A percentile compares a stretch with the other conserved stretches of the same genome.
phyloP scores from a whole-genome alignment of 2,329 filamentous ascomycete genomes.

The Lecanicillium sp. region DNA sequence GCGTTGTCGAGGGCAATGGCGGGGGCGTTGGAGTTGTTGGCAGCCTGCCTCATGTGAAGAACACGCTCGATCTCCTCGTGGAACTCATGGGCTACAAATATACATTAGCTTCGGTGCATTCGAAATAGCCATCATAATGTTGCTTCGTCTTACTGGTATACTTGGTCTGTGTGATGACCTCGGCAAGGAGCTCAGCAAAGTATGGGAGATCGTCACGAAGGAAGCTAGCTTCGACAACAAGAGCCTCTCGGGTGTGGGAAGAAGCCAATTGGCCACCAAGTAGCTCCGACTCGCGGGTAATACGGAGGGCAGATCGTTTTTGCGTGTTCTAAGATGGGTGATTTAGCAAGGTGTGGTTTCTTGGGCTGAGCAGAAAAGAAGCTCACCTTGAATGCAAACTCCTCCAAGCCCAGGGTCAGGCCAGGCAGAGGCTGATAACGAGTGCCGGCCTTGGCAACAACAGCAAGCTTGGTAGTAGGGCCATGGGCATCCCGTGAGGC shows the following conservation, averaged over 20 bases:
- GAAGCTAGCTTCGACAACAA: constrained; percentile 91
- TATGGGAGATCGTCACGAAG: constrained; percentile 92
- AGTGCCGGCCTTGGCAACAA: constrained; percentile 91
- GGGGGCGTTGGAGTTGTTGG: constrained; percentile 51
- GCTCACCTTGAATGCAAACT: constrained; percentile 91
- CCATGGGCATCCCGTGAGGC: constrained; percentile 84
- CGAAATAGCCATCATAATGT: constrained; percentile 1
- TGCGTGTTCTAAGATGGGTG: constrained; percentile 60
- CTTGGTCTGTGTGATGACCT: constrained; percentile 82
- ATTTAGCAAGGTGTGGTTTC: not conserved
- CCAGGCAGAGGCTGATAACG: constrained; percentile 87
- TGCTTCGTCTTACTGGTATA: constrained; percentile 56
- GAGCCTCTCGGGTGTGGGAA: constrained; percentile 86
- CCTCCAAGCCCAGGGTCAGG: constrained; percentile 80
- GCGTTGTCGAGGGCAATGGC: constrained; percentile 76
- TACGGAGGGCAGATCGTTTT: constrained; percentile 82
- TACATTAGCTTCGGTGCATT: constrained; percentile 10
- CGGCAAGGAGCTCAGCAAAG: constrained; percentile 90
- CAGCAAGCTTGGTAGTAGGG: constrained; percentile 80
- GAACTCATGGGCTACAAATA: constrained; percentile 68
- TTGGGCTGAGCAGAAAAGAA: not conserved
- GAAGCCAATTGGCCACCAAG: constrained; percentile 83
- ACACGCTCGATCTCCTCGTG: constrained; percentile 76
- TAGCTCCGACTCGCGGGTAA: constrained; percentile 90
- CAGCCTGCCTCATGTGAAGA: constrained; percentile 70